Percentiles rank a stretch among this genome's conserved stretches.
These are phyloP conservation scores for Cyclanthera cordifolia DNA, from an alignment of 306 rosid genomes.

Conservation along the genomic window DNA sequence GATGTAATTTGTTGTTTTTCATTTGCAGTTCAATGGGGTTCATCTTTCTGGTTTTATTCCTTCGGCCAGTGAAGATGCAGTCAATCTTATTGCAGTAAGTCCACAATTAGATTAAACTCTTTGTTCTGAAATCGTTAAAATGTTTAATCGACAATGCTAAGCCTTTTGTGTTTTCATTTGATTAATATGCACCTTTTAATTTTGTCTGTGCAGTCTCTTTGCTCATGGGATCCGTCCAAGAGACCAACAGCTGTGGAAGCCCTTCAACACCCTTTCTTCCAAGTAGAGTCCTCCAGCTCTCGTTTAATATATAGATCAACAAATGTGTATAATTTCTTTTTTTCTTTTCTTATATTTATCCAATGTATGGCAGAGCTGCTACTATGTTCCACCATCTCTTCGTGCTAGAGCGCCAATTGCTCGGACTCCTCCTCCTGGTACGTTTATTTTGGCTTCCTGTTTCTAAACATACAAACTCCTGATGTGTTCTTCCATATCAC, in stretches of 20 bases:
- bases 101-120: not conserved
- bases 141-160: not conserved
- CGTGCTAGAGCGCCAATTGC: slow-evolving; percentile 46
- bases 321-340: not conserved
- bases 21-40: slow-evolving; percentile 55
- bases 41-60: slow-evolving; percentile 63
- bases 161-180: not conserved
- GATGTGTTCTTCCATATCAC: slow-evolving; percentile 5
- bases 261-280: slow-evolving; percentile 97
- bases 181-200: not conserved
- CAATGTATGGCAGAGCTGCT: slow-evolving; percentile 51
- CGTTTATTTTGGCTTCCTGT: slow-evolving; percentile 13
- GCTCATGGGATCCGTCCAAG: slow-evolving; percentile 92
- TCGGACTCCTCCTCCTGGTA: slow-evolving; percentile 85
- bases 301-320: not conserved
- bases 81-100: slow-evolving; percentile 70
- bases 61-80: slow-evolving; percentile 60
- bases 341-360: not conserved
- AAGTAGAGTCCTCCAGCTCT: slow-evolving; percentile 30
- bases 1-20: not conserved
- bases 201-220: slow-evolving; percentile 55
- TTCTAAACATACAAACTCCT: not conserved
- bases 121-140: not conserved
- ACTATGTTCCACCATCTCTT: slow-evolving; percentile 83
- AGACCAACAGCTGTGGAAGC: slow-evolving; percentile 90